Percentiles rank a stretch among this genome's conserved stretches.
Conservation (phyloP, 192 early-diverging fungal species). For the Mortierella antarctica region DNA sequence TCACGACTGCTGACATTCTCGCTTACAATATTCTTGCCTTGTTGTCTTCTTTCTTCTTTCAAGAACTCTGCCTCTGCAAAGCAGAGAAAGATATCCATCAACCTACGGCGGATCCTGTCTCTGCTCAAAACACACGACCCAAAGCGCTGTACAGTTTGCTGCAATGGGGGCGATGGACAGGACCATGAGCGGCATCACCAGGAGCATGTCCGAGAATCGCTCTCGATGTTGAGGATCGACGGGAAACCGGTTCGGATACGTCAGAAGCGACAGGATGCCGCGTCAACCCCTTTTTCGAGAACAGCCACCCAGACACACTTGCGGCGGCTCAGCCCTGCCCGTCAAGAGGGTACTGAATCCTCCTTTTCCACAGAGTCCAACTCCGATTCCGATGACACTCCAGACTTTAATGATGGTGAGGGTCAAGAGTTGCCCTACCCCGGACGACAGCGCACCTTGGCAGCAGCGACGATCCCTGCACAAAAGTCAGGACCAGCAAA, state of each 20-base stretch:
- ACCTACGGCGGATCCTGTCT: conserved; percentile 30
- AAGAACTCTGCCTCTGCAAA: neutral
- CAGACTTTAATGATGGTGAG: neutral
- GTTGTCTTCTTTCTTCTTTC: neutral
- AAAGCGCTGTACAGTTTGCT: conserved; percentile 39
- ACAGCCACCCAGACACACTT: too few species aligned
- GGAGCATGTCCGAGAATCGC: neutral
- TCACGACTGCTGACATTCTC: neutral
- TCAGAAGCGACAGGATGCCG: neutral
- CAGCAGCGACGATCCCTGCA: too few species aligned
- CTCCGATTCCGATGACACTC: neutral
- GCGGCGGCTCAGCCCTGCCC: too few species aligned
- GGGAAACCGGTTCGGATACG: conserved; percentile 7
- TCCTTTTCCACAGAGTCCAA: too few species aligned
- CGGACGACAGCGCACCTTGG: too few species aligned
- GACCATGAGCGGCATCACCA: conserved; percentile 9
- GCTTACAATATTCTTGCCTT: neutral
- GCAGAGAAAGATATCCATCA: conserved; percentile 34
- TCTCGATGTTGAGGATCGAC: neutral
- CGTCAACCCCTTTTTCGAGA: too few species aligned
- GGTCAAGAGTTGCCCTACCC: neutral
- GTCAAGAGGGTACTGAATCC: too few species aligned
- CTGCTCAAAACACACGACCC: conserved; percentile 41
- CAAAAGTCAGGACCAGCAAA: too few species aligned
- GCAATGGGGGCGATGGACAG: conserved; percentile 17